Percentiles rank a stretch among this genome's conserved stretches.
phyloP scores from a whole-genome alignment of 2,329 filamentous ascomycete genomes.

The Pyrenophora teres region DNA sequence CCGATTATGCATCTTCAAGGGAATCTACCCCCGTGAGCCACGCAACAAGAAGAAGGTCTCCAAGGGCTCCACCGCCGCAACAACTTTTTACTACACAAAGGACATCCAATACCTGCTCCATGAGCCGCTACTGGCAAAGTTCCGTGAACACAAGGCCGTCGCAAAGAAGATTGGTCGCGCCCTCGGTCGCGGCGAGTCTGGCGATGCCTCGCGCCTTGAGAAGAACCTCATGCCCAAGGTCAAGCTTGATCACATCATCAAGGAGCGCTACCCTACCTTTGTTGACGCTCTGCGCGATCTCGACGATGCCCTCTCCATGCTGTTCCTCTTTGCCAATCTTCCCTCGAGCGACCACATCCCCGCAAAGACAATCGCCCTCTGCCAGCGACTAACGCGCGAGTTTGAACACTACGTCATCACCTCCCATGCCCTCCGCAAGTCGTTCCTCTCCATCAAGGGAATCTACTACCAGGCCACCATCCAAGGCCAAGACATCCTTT shows the following conservation, averaged over 20 bases:
- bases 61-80: slow-evolving; percentile 85
- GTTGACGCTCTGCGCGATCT: slow-evolving; percentile 91
- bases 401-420: slow-evolving; percentile 98
- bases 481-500: slow-evolving; percentile 93
- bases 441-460: slow-evolving; percentile 97
- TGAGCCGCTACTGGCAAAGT: slow-evolving; percentile 90
- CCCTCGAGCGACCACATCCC: slow-evolving; percentile 88
- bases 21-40: slow-evolving; percentile 96
- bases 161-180: slow-evolving; percentile 97
- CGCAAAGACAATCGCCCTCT: slow-evolving; percentile 92
- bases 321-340: slow-evolving; percentile 96
- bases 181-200: slow-evolving; percentile 86
- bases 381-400: slow-evolving; percentile 89
- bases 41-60: slow-evolving; percentile 96
- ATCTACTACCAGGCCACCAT: slow-evolving; percentile 99
- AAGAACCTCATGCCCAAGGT: slow-evolving; percentile 88
- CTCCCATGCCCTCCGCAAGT: slow-evolving; percentile 89
- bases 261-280: slow-evolving; percentile 97
- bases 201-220: slow-evolving; percentile 86
- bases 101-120: slow-evolving; percentile 98
- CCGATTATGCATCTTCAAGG: slow-evolving; percentile 99
- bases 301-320: slow-evolving; percentile 94
- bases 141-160: slow-evolving; percentile 94
- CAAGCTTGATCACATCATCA: slow-evolving; percentile 94
- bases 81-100: slow-evolving; percentile 90